Evolutionary conservation across 805 yeast species (phyloP).

Genomic region (Hanseniaspora singularis): DNA sequence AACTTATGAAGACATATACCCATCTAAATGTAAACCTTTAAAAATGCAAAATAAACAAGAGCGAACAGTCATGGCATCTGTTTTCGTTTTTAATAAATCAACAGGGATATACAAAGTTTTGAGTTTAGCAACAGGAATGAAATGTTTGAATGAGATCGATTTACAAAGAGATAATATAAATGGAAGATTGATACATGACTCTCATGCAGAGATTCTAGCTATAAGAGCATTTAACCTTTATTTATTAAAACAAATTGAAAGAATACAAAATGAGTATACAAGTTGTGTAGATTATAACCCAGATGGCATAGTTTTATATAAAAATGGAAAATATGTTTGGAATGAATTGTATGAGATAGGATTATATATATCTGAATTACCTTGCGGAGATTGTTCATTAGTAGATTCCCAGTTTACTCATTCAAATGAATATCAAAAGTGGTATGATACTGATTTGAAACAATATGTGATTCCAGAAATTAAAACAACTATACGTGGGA

Average conservation of each 20-base stretch:
- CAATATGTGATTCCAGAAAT: constrained; percentile 25
- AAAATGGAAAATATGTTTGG: constrained; percentile 19
- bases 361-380: constrained; percentile 59
- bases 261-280: too few relatives aligned
- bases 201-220: constrained; percentile 79
- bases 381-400: constrained; percentile 88
- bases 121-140: constrained; percentile 69
- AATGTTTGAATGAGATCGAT: constrained; percentile 48
- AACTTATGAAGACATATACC: not conserved
- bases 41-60: not conserved
- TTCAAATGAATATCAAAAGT: constrained; percentile 4
- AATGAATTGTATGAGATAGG: constrained; percentile 37
- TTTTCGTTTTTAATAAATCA: not conserved
- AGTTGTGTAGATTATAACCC: too few relatives aligned
- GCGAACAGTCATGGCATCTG: constrained; percentile 5
- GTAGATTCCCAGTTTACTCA: constrained; percentile 22
- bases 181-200: constrained; percentile 69
- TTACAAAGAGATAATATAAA: constrained; percentile 27
- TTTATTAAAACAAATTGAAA: constrained; percentile 38
- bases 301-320: too few relatives aligned
- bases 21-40: constrained; percentile 10
- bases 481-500: constrained; percentile 41
- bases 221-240: constrained; percentile 57
- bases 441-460: constrained; percentile 18
- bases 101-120: constrained; percentile 27